phyloP scores from a whole-genome alignment of 805 yeast species.

The Huiozyma sinensis region DNA sequence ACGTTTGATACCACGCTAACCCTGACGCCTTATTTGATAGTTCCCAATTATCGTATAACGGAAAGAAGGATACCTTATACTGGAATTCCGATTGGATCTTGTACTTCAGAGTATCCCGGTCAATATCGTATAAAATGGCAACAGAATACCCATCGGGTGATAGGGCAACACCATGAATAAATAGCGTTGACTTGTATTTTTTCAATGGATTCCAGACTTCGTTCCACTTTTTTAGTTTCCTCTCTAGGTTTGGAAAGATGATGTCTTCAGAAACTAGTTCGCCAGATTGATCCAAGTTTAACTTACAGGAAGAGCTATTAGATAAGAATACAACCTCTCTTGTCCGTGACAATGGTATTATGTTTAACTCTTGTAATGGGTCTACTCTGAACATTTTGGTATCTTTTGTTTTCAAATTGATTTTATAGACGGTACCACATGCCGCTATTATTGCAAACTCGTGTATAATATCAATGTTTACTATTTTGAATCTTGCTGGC shows the following conservation, averaged over 20 bases:
- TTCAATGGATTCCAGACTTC: constrained; percentile 15
- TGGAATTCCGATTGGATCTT: constrained; percentile 21
- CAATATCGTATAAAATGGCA: constrained; percentile 21
- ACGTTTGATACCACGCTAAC: constrained; percentile 27
- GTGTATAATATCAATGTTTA: constrained; percentile 11
- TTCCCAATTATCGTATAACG: constrained; percentile 20
- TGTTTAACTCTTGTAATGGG: constrained; percentile 10
- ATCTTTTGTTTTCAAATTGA: constrained; percentile 3
- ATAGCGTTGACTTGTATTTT: constrained; percentile 20
- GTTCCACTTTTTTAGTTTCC: constrained; percentile 23
- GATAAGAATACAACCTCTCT: constrained; percentile 12
- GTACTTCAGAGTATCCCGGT: constrained; percentile 21
- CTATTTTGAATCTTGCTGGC: constrained; percentile 13
- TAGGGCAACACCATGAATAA: constrained; percentile 20
- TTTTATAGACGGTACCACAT: constrained; percentile 9
- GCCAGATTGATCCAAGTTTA: constrained; percentile 8
- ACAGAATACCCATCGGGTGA: constrained; percentile 24
- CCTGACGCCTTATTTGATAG: constrained; percentile 19
- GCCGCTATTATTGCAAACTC: constrained; percentile 4
- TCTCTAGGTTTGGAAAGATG: constrained; percentile 18
- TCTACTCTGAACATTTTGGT: neutral
- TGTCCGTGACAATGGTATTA: constrained; percentile 11
- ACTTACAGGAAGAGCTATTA: constrained; percentile 10
- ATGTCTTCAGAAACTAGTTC: constrained; percentile 10
- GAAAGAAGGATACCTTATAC: constrained; percentile 18